These are phyloP conservation scores for Mycena leptocephala DNA, from an alignment of 768 basidiomycete species.

Conservation along the genomic window DNA sequence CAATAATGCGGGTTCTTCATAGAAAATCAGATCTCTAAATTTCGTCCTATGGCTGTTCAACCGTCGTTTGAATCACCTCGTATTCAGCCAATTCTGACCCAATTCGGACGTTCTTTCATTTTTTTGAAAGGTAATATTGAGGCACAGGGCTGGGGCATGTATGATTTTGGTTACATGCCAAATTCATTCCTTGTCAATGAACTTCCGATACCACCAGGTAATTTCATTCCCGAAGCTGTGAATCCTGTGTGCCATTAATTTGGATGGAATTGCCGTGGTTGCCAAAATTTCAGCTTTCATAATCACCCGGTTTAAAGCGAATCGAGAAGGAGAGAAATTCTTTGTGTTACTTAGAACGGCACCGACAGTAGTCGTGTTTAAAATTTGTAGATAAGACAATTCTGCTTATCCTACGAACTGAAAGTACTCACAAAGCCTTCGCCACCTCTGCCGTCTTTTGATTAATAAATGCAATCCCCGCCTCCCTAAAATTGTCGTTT, in stretches of 20 bases:
- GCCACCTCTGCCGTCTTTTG: constrained; percentile 26
- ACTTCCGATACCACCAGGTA: too few relatives aligned
- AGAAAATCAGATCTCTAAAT: background rate
- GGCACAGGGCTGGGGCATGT: too few relatives aligned
- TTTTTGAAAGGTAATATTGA: background rate
- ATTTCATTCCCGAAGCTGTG: too few relatives aligned
- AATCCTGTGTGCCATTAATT: too few relatives aligned
- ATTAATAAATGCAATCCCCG: constrained; percentile 28
- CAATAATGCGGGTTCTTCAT: background rate
- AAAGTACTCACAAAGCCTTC: constrained; percentile 29
- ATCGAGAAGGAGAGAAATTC: constrained; percentile 11
- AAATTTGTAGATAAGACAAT: constrained; percentile 27
- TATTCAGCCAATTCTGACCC: background rate
- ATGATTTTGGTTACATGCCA: too few relatives aligned
- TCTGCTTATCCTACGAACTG: constrained; percentile 22
- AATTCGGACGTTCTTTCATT: background rate
- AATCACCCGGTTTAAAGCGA: too few relatives aligned
- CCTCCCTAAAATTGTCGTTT: constrained; percentile 29
- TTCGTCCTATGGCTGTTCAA: background rate
- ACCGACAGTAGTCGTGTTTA: constrained; percentile 17
- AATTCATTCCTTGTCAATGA: too few relatives aligned
- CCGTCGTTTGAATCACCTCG: background rate
- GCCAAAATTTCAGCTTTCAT: too few relatives aligned
- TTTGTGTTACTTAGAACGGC: constrained; percentile 21
- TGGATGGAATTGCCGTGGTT: too few relatives aligned